Conservation (phyloP, 352 stramenopile genomes). For the Achlya hypogyna region DNA sequence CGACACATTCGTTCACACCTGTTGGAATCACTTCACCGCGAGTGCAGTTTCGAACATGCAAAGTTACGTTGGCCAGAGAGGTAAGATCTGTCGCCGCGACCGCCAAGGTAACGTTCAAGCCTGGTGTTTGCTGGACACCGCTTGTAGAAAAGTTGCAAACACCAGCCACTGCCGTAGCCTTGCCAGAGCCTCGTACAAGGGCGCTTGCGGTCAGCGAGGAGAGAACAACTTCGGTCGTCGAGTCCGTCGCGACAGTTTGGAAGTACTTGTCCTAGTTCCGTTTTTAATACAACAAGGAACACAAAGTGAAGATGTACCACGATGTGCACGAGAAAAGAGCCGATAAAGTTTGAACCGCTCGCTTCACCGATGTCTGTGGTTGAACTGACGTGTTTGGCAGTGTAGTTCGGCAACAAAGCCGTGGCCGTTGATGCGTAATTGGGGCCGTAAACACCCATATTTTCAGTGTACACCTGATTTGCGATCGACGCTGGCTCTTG, state of each 20-base stretch:
- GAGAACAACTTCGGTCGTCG: neutral
- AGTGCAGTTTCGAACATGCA: constrained; percentile 6
- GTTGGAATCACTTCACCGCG: constrained; percentile 5
- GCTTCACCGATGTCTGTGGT: neutral
- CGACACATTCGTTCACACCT: constrained; percentile 4
- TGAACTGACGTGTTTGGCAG: neutral
- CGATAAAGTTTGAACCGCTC: constrained; percentile 5
- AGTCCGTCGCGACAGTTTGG: constrained; percentile 14
- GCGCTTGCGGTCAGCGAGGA: neutral
- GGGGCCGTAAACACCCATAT: constrained; percentile 7
- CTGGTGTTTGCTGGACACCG: constrained; percentile 3
- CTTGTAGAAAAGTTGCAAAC: constrained; percentile 1
- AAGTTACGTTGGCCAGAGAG: neutral
- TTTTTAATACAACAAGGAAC: too few species aligned
- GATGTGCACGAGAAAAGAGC: constrained; percentile 3
- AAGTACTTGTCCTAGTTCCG: constrained; percentile 6
- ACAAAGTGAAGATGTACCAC: too few species aligned
- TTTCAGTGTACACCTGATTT: neutral
- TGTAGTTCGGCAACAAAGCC: neutral
- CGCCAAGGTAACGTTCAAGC: neutral
- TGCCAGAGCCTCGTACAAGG: neutral
- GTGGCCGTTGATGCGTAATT: neutral
- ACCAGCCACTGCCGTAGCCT: neutral
- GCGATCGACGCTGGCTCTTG: neutral
- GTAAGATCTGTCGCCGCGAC: neutral